Conservation (phyloP, 2,329 filamentous ascomycete genomes). For the Aspergillus aculeatinus region DNA sequence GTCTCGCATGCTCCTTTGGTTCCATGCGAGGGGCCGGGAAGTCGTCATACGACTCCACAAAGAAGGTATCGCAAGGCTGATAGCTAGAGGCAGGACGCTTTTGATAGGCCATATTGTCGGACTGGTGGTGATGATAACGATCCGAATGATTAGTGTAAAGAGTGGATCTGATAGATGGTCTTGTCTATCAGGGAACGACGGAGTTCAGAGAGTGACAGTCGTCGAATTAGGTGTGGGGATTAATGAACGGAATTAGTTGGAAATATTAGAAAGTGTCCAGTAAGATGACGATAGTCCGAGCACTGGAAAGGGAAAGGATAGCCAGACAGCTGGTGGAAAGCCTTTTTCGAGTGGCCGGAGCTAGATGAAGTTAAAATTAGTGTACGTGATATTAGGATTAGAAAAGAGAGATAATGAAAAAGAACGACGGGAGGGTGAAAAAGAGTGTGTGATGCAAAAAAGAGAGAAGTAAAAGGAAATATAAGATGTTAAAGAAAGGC, state of each 20-base stretch:
- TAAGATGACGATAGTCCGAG: conserved; percentile 41
- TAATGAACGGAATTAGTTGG: conserved; percentile 63
- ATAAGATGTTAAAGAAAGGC: conserved; percentile 16
- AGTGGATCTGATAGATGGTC: conserved; percentile 45
- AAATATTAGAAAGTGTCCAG: conserved; percentile 49
- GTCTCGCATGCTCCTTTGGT: conserved; percentile 72
- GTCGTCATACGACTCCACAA: conserved; percentile 62
- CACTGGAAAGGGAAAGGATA: conserved; percentile 31
- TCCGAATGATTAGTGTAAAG: conserved; percentile 29
- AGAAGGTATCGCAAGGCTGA: conserved; percentile 67
- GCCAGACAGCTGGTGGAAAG: conserved; percentile 30
- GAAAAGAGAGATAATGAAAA: conserved; percentile 18
- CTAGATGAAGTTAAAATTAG: conserved; percentile 37
- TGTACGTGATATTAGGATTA: conserved; percentile 23
- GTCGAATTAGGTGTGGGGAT: conserved; percentile 40
- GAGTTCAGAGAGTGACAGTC: conserved; percentile 53
- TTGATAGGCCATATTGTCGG: conserved; percentile 56
- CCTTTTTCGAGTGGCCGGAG: conserved; percentile 29
- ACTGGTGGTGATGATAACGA: conserved; percentile 22
- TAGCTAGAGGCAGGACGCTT: conserved; percentile 53
- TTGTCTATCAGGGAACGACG: conserved; percentile 42
- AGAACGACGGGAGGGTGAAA: neutral
- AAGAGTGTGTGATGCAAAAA: conserved; percentile 4
- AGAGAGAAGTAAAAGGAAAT: conserved; percentile 6
- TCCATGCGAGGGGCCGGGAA: conserved; percentile 56